Evolutionary conservation across 2,329 filamentous ascomycete genomes (phyloP).

Genomic region (Nothopassalora personata): DNA sequence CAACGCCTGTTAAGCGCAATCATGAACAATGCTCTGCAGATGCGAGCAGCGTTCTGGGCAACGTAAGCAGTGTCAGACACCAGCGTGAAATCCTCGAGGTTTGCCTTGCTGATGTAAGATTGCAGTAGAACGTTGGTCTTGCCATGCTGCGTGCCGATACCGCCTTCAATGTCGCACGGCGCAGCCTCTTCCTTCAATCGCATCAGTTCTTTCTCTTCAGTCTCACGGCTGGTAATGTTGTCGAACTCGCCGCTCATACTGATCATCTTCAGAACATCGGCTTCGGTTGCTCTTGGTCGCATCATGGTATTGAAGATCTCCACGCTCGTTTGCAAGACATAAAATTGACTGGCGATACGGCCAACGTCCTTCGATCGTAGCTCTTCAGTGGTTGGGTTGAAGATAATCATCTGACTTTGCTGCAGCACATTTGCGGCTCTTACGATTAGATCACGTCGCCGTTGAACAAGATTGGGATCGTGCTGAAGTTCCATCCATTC

Average conservation of each 20-base stretch:
- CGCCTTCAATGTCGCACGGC: constrained; percentile 72
- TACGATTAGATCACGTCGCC: constrained; percentile 78
- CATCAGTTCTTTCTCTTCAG: constrained; percentile 79
- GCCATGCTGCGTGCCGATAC: constrained; percentile 63
- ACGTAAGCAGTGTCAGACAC: constrained; percentile 91
- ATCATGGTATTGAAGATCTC: constrained; percentile 97
- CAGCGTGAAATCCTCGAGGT: constrained; percentile 88
- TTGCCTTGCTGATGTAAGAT: constrained; percentile 82
- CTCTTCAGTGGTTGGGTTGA: constrained; percentile 90
- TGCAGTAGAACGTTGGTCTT: constrained; percentile 97
- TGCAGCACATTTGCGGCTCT: constrained; percentile 83
- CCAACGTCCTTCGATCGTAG: constrained; percentile 91
- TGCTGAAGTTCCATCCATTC: constrained; percentile 87
- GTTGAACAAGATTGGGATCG: constrained; percentile 80
- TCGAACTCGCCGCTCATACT: constrained; percentile 97
- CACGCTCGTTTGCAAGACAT: constrained; percentile 87
- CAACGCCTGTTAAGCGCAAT: constrained; percentile 90
- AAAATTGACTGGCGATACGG: constrained; percentile 94
- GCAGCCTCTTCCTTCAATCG: constrained; percentile 65
- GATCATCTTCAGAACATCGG: constrained; percentile 92
- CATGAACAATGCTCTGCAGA: constrained; percentile 94
- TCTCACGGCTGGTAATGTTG: constrained; percentile 90
- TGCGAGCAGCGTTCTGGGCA: constrained; percentile 89
- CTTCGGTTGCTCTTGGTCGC: constrained; percentile 77
- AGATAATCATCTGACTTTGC: constrained; percentile 97